Percentiles rank a stretch among this genome's conserved stretches.
phyloP scores from a whole-genome alignment of 2,329 filamentous ascomycete species.

The Apiospora kogelbergensis region DNA sequence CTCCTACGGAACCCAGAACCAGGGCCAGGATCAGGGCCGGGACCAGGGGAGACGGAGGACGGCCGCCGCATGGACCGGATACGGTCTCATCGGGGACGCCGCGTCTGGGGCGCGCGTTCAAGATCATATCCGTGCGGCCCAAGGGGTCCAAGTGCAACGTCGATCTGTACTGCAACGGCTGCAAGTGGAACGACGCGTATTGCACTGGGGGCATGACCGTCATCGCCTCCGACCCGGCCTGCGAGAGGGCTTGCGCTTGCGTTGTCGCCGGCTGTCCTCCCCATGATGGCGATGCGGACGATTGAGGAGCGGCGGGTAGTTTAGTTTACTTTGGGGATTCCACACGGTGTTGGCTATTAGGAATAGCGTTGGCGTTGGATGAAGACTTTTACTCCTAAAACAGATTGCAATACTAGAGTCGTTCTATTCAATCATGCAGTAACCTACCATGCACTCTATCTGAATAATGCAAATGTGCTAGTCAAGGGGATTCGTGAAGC shows the following conservation, averaged over 20 bases:
- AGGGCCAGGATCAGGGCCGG: background rate
- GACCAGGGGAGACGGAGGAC: background rate
- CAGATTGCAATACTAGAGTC: background rate
- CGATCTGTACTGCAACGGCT: background rate
- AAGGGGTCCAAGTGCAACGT: background rate
- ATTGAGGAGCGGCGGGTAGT: background rate
- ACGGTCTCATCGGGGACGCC: slow-evolving; percentile 25
- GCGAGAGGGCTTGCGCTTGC: background rate
- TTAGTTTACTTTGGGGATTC: too few species aligned
- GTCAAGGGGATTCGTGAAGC: background rate
- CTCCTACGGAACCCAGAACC: background rate
- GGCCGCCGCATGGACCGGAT: slow-evolving; percentile 21
- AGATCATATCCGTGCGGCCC: background rate
- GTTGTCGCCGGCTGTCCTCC: background rate
- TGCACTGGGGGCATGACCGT: background rate
- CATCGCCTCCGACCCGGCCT: background rate
- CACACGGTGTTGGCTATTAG: too few species aligned
- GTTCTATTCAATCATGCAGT: background rate
- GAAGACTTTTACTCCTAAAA: too few species aligned
- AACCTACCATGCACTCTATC: background rate
- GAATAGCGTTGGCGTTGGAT: too few species aligned
- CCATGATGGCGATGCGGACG: background rate
- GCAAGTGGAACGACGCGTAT: background rate
- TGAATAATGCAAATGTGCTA: background rate
- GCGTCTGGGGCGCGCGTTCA: background rate